These are phyloP conservation scores for Hirsutella thompsonii DNA, from an alignment of 2,329 filamentous ascomycete genomes.

Conservation along the genomic window DNA sequence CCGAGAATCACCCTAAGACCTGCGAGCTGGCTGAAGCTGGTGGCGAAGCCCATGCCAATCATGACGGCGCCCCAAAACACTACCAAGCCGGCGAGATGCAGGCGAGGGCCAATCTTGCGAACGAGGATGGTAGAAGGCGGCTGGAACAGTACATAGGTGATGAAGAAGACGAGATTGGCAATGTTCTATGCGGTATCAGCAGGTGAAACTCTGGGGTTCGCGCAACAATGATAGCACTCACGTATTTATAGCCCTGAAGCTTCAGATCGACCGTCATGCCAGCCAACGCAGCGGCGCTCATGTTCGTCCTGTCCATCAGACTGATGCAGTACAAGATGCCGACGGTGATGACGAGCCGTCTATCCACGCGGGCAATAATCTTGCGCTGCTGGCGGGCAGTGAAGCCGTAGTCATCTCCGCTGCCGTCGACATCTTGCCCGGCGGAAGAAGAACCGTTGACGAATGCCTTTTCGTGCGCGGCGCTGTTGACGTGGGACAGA, in stretches of 20 bases:
- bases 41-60: conserved; percentile 53
- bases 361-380: conserved; percentile 59
- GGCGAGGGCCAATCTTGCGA: conserved; percentile 50
- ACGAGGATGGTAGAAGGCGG: conserved; percentile 57
- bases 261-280: conserved; percentile 39
- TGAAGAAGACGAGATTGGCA: conserved; percentile 61
- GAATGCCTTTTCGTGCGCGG: background rate
- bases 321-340: conserved; percentile 61
- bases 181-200: conserved; percentile 31
- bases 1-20: conserved; percentile 47
- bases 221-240: background rate
- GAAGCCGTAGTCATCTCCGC: conserved; percentile 31
- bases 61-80: conserved; percentile 47
- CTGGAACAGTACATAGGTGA: conserved; percentile 60
- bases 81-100: conserved; percentile 41
- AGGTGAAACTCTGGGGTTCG: background rate
- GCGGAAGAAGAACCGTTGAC: background rate
- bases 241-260: conserved; percentile 30
- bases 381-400: conserved; percentile 47
- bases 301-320: conserved; percentile 69
- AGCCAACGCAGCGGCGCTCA: conserved; percentile 61
- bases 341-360: conserved; percentile 46
- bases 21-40: conserved; percentile 36
- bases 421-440: conserved; percentile 16
- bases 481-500: conserved; percentile 10